These are phyloP conservation scores for Fusarium udum DNA, from an alignment of 2,329 filamentous ascomycete genomes.

Conservation along the genomic window DNA sequence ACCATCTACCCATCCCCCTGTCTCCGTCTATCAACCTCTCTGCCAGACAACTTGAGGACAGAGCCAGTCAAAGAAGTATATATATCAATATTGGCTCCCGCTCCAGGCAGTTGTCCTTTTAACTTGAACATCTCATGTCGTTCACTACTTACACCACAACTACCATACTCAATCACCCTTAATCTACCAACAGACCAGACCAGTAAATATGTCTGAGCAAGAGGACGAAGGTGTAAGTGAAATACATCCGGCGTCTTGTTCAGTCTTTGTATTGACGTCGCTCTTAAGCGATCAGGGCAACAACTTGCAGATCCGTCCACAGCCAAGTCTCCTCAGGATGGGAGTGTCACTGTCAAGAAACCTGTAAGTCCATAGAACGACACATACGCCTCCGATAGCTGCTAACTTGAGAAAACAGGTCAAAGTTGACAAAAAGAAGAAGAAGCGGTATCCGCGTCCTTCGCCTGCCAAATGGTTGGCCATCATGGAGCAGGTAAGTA, in stretches of 20 bases:
- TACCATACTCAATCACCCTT: not conserved
- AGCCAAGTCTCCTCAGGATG: not conserved
- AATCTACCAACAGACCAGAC: not conserved
- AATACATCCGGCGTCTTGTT: not conserved
- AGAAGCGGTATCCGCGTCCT: not conserved
- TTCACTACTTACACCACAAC: too few species aligned
- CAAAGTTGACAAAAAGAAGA: not conserved
- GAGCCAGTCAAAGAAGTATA: not conserved
- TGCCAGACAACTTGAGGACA: not conserved
- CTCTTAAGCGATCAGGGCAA: too few species aligned
- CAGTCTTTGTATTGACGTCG: not conserved
- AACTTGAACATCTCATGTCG: not conserved
- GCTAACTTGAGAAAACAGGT: not conserved
- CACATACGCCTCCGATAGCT: not conserved
- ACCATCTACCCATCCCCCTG: not conserved
- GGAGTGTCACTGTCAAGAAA: not conserved
- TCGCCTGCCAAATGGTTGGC: not conserved
- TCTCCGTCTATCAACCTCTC: not conserved
- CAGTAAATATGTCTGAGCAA: not conserved
- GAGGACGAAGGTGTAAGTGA: not conserved
- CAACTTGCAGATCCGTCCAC: rapidly evolving
- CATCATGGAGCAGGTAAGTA: too few species aligned
- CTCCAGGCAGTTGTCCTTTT: too few species aligned
- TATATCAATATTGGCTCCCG: not conserved
- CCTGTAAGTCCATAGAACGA: not conserved